Conservation (phyloP, 1,284 basidiomycete genomes). For the Sanguinoderma infundibulare region DNA sequence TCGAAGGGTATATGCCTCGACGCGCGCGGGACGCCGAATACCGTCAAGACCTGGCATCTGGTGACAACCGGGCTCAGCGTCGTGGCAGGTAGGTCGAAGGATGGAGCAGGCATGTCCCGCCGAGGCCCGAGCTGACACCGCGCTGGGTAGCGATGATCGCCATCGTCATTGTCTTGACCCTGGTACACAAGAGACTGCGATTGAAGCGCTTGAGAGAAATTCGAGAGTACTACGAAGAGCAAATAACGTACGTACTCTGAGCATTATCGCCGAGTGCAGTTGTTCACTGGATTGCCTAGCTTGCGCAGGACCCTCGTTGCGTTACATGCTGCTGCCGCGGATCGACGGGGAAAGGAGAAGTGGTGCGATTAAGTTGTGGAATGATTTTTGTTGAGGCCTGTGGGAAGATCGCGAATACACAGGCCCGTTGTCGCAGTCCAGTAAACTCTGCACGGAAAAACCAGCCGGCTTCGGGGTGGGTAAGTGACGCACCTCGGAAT, state of each 20-base stretch:
- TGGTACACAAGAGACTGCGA: slow-evolving; percentile 55
- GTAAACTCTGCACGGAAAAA: neutral
- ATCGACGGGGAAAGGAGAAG: slow-evolving; percentile 24
- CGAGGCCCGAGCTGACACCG: neutral
- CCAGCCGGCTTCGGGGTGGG: neutral
- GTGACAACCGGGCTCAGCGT: slow-evolving; percentile 18
- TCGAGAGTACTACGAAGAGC: slow-evolving; percentile 59
- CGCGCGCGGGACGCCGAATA: slow-evolving; percentile 39
- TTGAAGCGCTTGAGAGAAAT: slow-evolving; percentile 48
- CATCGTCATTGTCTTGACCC: slow-evolving; percentile 47
- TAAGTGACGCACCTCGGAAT: neutral
- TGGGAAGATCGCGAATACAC: neutral
- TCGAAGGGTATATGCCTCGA: slow-evolving; percentile 34
- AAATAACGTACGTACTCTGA: slow-evolving; percentile 45
- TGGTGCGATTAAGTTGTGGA: neutral
- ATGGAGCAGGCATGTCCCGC: no score
- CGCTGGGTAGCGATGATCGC: slow-evolving; percentile 44
- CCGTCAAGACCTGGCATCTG: slow-evolving; percentile 47
- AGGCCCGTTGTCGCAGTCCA: neutral
- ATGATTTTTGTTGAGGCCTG: neutral
- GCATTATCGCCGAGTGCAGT: neutral
- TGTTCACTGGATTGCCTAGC: slow-evolving; percentile 14
- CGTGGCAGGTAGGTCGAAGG: slow-evolving; percentile 5
- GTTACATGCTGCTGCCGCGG: slow-evolving; percentile 31
- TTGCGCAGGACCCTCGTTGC: slow-evolving; percentile 33